Percentiles rank a stretch among this genome's conserved stretches.
Conservation (phyloP, 129 eudicot genomes). For the Chrysanthemum makinoi region DNA sequence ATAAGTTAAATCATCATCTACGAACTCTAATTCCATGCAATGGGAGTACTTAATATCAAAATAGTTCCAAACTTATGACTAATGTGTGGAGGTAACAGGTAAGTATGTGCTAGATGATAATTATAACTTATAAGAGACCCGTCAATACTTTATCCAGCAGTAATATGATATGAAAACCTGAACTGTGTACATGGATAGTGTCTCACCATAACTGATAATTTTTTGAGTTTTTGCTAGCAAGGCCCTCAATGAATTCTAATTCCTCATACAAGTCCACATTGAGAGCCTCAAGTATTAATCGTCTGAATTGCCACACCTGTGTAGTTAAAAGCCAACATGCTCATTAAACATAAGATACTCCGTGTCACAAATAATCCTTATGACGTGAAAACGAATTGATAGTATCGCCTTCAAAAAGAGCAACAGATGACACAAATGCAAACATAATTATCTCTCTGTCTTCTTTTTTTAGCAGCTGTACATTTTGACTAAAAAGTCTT, state of each 20-base stretch:
- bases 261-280: conserved; percentile 63
- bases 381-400: too few relatives aligned
- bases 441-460: neutral
- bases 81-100: neutral
- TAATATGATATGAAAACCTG: neutral
- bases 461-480: neutral
- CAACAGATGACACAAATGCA: conserved; percentile 1
- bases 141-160: neutral
- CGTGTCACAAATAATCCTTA: neutral
- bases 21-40: conserved; percentile 7
- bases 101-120: neutral
- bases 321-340: conserved; percentile 13
- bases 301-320: conserved; percentile 95
- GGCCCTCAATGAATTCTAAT: conserved; percentile 56
- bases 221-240: conserved; percentile 72
- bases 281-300: conserved; percentile 70
- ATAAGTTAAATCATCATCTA: conserved; percentile 11
- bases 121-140: neutral
- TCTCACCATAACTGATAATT: conserved; percentile 95
- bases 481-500: neutral
- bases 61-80: neutral
- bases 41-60: neutral
- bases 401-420: too few relatives aligned
- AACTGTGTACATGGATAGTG: conserved; percentile 13
- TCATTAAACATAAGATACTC: neutral